These are phyloP conservation scores for Aspergillus sclerotioniger DNA, from an alignment of 495 filamentous ascomycete genomes.

Conservation along the genomic window DNA sequence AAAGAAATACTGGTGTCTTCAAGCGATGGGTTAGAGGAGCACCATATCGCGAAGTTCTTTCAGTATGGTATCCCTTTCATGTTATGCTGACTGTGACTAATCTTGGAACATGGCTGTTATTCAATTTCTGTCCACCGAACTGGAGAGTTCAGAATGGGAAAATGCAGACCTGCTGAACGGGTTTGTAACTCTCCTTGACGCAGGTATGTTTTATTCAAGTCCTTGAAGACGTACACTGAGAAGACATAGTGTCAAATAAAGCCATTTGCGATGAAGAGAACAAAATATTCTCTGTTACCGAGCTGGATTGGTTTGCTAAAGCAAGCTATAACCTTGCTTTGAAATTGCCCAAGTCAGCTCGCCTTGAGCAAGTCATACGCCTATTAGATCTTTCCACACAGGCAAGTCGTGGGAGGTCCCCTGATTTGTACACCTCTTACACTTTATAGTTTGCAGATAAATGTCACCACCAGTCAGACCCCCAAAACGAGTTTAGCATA, in stretches of 20 bases:
- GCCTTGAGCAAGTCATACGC: conserved; percentile 48
- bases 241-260: conserved; percentile 43
- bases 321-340: conserved; percentile 75
- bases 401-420: conserved; percentile 17
- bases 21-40: conserved; percentile 45
- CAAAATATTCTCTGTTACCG: conserved; percentile 54
- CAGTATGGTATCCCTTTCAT: conserved; percentile 31
- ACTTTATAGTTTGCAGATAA: conserved; percentile 53
- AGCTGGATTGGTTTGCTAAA: conserved; percentile 79
- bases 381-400: conserved; percentile 60
- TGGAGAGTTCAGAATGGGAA: conserved; percentile 39
- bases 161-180: conserved; percentile 37
- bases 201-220: conserved; percentile 42
- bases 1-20: conserved; percentile 57
- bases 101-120: conserved; percentile 46
- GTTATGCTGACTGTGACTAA: not conserved
- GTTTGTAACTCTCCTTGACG: conserved; percentile 62
- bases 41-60: conserved; percentile 40
- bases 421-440: not conserved
- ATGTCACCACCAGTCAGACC: conserved; percentile 51
- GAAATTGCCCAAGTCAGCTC: conserved; percentile 55
- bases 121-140: conserved; percentile 54
- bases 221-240: conserved; percentile 16
- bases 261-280: conserved; percentile 23
- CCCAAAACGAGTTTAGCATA: conserved; percentile 45